Percentiles rank a stretch among this genome's conserved stretches.
phyloP scores from a whole-genome alignment of 805 yeast genomes.

The Candida montana region DNA sequence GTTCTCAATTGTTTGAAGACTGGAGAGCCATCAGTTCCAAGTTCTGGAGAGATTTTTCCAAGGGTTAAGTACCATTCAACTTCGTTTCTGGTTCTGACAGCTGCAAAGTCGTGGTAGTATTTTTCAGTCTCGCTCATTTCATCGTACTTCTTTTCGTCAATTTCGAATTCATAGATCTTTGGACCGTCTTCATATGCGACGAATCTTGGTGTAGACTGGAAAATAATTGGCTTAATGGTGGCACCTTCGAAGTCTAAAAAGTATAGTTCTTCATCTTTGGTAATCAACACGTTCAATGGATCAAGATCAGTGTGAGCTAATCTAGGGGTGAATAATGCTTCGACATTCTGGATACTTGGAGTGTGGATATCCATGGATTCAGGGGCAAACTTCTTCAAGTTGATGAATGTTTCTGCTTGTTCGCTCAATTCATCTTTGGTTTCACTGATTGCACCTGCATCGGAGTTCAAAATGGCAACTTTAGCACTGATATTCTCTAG shows the following conservation, averaged over 20 bases:
- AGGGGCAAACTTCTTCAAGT: slow-evolving; percentile 52
- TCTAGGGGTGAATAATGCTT: slow-evolving; percentile 64
- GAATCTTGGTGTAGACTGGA: slow-evolving; percentile 76
- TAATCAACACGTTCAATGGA: slow-evolving; percentile 73
- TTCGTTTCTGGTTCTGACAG: slow-evolving; percentile 86
- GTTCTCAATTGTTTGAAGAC: slow-evolving; percentile 63
- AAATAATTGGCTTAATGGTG: slow-evolving; percentile 73
- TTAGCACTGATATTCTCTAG: slow-evolving; percentile 53
- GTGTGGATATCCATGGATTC: slow-evolving; percentile 47
- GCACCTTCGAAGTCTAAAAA: slow-evolving; percentile 83
- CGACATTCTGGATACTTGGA: slow-evolving; percentile 54
- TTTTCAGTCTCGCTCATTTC: slow-evolving; percentile 65
- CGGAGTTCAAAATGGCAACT: slow-evolving; percentile 48
- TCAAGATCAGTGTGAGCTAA: slow-evolving; percentile 79
- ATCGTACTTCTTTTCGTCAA: slow-evolving; percentile 69
- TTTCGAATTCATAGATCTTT: slow-evolving; percentile 68
- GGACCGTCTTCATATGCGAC: slow-evolving; percentile 79
- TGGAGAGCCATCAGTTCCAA: slow-evolving; percentile 82
- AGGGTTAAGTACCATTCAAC: slow-evolving; percentile 78
- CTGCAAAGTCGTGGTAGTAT: slow-evolving; percentile 80
- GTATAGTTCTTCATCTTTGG: slow-evolving; percentile 37
- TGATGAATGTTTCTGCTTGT: slow-evolving; percentile 57
- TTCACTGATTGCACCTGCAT: slow-evolving; percentile 40
- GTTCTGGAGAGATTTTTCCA: slow-evolving; percentile 58
- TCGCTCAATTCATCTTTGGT: slow-evolving; percentile 38